A percentile compares a stretch with the other conserved stretches of the same genome.
phyloP scores from a whole-genome alignment of 2,329 filamentous ascomycete species.

The Fusarium fracticaudum region DNA sequence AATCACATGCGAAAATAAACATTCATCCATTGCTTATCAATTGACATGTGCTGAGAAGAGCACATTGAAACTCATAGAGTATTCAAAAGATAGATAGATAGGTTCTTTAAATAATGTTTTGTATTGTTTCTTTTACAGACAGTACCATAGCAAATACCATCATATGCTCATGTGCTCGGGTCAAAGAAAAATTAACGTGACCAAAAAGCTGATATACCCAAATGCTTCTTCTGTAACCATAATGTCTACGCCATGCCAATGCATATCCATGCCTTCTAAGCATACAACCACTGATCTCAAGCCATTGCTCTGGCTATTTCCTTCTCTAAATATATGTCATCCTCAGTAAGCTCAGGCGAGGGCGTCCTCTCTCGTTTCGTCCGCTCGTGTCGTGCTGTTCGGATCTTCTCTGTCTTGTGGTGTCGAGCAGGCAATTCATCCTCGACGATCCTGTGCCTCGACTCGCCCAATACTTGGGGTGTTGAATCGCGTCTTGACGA shows the following conservation, averaged over 20 bases:
- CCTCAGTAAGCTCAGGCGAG: slow-evolving; percentile 14
- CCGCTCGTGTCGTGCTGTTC: slow-evolving; percentile 6
- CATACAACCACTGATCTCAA: slow-evolving; percentile 8
- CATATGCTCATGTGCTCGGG: background rate
- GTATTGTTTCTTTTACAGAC: slow-evolving; percentile 7
- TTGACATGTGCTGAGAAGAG: slow-evolving; percentile 1
- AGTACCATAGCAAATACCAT: slow-evolving; percentile 9
- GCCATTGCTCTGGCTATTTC: slow-evolving; percentile 35
- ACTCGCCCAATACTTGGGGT: background rate
- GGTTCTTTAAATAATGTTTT: background rate
- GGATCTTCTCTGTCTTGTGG: background rate
- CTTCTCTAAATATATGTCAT: slow-evolving; percentile 29
- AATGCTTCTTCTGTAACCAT: background rate
- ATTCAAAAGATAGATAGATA: background rate
- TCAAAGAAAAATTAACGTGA: background rate
- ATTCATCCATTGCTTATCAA: background rate
- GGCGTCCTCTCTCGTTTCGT: slow-evolving; percentile 7
- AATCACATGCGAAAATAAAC: slow-evolving; percentile 26
- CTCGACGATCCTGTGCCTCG: slow-evolving; percentile 13
- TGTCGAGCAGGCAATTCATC: background rate
- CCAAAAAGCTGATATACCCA: slow-evolving; percentile 1
- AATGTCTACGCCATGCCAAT: slow-evolving; percentile 15
- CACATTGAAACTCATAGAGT: background rate
- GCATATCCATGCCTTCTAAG: slow-evolving; percentile 2
- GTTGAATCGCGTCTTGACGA: slow-evolving; percentile 3